Evolutionary conservation across 345 rosid species (phyloP).

Genomic region (Eucalyptus regnans): DNA sequence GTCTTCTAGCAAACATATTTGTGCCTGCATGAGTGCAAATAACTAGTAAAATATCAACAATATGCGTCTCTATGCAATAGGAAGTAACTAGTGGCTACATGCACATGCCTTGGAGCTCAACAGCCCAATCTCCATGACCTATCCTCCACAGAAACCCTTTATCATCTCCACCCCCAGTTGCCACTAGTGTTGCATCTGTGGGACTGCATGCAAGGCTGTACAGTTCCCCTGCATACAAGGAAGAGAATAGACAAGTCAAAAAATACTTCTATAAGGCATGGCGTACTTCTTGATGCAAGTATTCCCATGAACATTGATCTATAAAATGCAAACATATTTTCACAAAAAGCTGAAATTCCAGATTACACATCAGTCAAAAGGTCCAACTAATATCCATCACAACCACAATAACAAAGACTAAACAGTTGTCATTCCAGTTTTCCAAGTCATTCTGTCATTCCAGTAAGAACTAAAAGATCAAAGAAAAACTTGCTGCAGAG

Average conservation of each 20-base stretch:
- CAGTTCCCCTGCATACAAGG: constrained; percentile 43
- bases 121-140: constrained; percentile 84
- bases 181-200: constrained; percentile 65
- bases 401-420: not conserved
- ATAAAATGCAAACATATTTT: not conserved
- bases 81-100: not conserved
- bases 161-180: constrained; percentile 92
- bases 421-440: not conserved
- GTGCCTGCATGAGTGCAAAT: not conserved
- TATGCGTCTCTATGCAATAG: not conserved
- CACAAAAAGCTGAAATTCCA: not conserved
- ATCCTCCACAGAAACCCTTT: constrained; percentile 77
- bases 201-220: constrained; percentile 75
- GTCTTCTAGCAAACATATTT: not conserved
- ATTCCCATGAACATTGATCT: not conserved
- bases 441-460: not conserved
- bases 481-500: not conserved
- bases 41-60: not conserved
- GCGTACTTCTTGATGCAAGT: not conserved
- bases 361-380: not conserved
- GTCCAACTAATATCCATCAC: not conserved
- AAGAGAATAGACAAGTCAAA: not conserved
- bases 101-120: constrained; percentile 48
- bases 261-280: not conserved
- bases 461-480: not conserved